Conservation (phyloP, 1,139 yeast species). For the Kluyveromyces marxianus region DNA sequence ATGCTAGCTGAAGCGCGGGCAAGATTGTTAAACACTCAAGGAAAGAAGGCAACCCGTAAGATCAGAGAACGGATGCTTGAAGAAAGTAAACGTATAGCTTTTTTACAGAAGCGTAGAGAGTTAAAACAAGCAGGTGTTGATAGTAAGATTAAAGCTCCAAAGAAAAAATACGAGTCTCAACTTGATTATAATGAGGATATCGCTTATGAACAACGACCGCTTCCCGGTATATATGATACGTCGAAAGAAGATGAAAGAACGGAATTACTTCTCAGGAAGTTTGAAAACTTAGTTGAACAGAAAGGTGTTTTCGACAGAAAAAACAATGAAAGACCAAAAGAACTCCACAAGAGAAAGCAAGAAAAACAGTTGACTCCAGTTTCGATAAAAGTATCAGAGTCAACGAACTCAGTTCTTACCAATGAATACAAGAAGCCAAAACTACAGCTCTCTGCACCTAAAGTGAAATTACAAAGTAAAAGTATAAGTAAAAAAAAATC, state of each 20-base stretch:
- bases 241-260: slow-evolving; percentile 46
- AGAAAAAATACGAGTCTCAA: slow-evolving; percentile 50
- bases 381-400: slow-evolving; percentile 19
- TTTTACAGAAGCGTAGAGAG: slow-evolving; percentile 76
- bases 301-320: slow-evolving; percentile 41
- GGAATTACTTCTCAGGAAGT: slow-evolving; percentile 34
- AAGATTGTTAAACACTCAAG: slow-evolving; percentile 84
- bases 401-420: slow-evolving; percentile 30
- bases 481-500: slow-evolving; percentile 4
- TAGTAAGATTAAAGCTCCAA: slow-evolving; percentile 35
- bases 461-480: slow-evolving; percentile 28
- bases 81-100: slow-evolving; percentile 66
- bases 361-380: slow-evolving; percentile 19
- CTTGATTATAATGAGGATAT: slow-evolving; percentile 81
- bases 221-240: slow-evolving; percentile 62
- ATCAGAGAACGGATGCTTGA: slow-evolving; percentile 77
- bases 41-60: slow-evolving; percentile 89
- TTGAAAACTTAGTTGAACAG: slow-evolving; percentile 40
- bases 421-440: slow-evolving; percentile 47
- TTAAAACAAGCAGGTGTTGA: slow-evolving; percentile 79
- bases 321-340: slow-evolving; percentile 22
- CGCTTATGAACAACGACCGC: slow-evolving; percentile 71
- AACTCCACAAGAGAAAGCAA: slow-evolving; percentile 27
- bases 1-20: slow-evolving; percentile 94
- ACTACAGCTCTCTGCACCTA: slow-evolving; percentile 48